These are phyloP conservation scores for Pseudonectria foliicola DNA, from an alignment of 2,329 filamentous ascomycete species.

Conservation along the genomic window DNA sequence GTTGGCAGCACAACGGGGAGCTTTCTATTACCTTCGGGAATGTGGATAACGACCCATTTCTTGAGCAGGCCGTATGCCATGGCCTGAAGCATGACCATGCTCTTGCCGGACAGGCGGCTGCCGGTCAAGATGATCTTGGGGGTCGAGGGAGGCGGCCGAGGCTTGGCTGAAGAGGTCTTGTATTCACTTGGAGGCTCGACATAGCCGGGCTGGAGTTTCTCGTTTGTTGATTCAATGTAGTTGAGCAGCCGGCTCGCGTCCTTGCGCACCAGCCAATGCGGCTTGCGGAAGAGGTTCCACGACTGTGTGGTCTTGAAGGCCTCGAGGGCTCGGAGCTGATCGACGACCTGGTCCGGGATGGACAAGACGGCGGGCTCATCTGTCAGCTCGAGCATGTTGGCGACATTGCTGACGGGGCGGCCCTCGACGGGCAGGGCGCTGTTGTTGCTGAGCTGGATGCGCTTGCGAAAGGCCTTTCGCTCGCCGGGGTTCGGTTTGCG, in stretches of 20 bases:
- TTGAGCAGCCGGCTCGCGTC: constrained; percentile 70
- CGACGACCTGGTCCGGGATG: constrained; percentile 62
- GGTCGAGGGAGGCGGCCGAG: too few relatives aligned
- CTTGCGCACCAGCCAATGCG: constrained; percentile 68
- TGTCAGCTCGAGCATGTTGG: constrained; percentile 53
- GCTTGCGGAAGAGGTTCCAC: constrained; percentile 80
- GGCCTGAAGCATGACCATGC: constrained; percentile 74
- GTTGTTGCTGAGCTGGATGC: constrained; percentile 86
- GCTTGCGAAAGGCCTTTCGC: constrained; percentile 79
- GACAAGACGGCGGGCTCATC: constrained; percentile 64
- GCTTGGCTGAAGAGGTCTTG: too few relatives aligned
- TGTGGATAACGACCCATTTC: constrained; percentile 80
- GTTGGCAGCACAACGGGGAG: neutral
- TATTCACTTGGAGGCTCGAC: too few relatives aligned
- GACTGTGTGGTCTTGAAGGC: constrained; percentile 87
- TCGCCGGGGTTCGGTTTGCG: constrained; percentile 66
- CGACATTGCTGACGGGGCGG: constrained; percentile 52
- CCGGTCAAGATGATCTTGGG: constrained; percentile 67
- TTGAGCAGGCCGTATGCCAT: constrained; percentile 75
- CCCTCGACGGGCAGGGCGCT: constrained; percentile 76
- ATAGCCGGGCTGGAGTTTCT: too few relatives aligned
- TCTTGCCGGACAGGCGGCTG: constrained; percentile 74
- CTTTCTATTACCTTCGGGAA: constrained; percentile 69
- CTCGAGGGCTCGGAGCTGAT: constrained; percentile 74
- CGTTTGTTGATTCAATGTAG: too few relatives aligned